phyloP scores from a whole-genome alignment of 2,329 filamentous ascomycete species.

The Colletotrichum sp. region DNA sequence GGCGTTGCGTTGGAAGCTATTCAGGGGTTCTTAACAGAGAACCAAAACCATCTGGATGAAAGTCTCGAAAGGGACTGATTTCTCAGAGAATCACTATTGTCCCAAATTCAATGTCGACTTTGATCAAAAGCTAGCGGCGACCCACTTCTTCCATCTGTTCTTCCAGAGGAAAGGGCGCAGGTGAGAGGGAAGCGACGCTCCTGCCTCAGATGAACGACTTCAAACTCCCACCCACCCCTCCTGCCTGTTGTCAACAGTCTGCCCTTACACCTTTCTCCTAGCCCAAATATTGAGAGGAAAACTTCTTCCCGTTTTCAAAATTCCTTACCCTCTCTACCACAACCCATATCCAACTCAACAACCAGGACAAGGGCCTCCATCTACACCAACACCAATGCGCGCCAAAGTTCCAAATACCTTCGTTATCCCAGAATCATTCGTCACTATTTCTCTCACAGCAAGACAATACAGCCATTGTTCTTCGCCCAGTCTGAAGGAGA shows the following conservation, averaged over 20 bases:
- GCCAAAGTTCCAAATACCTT: neutral
- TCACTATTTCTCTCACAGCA: neutral
- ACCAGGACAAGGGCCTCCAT: neutral
- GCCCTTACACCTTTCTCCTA: neutral
- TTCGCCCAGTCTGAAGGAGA: neutral
- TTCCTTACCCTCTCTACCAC: neutral
- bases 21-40: conserved; percentile 35
- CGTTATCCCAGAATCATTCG: neutral
- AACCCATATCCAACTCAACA: neutral
- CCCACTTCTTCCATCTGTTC: neutral
- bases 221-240: neutral
- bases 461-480: neutral
- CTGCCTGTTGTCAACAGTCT: neutral
- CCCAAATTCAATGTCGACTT: neutral
- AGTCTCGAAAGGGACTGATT: neutral
- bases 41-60: neutral
- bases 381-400: neutral
- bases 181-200: neutral
- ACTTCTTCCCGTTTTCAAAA: neutral
- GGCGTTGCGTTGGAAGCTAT: conserved; percentile 52
- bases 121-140: neutral
- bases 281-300: neutral
- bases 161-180: neutral
- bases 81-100: neutral
- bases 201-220: neutral